Percentiles rank a stretch among this genome's conserved stretches.
phyloP scores from a whole-genome alignment of 257 asterid species.

The Agastache rugosa region DNA sequence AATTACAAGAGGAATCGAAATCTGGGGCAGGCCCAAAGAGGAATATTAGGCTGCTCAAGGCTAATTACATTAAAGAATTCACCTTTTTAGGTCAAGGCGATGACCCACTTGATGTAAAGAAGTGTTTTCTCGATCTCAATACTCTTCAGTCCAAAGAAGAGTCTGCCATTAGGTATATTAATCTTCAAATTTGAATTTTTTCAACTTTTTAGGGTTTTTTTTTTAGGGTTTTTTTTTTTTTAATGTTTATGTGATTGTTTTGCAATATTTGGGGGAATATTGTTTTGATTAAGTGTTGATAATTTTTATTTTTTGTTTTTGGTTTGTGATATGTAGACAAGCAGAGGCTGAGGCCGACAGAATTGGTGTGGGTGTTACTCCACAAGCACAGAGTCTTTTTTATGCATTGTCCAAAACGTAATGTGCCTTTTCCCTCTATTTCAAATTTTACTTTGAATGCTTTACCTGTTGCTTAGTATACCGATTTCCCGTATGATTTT shows the following conservation, averaged over 20 bases:
- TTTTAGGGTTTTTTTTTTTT: background rate
- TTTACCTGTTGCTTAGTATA: conserved; percentile 14
- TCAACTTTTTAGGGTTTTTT: background rate
- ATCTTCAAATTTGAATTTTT: background rate
- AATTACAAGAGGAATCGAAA: conserved; percentile 77
- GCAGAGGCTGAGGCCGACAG: conserved; percentile 92
- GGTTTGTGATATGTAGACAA: conserved; percentile 61
- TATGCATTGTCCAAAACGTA: conserved; percentile 98
- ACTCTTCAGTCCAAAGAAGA: conserved; percentile 85
- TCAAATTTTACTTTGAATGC: background rate
- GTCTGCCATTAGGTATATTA: conserved; percentile 75
- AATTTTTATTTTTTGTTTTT: background rate
- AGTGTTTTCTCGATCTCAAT: conserved; percentile 78
- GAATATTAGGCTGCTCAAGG: conserved; percentile 82
- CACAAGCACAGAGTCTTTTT: conserved; percentile 88
- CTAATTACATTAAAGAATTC: conserved; percentile 81
- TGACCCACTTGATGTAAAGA: conserved; percentile 83
- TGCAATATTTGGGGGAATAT: conserved; percentile 5
- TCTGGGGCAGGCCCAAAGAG: conserved; percentile 77
- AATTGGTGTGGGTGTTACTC: conserved; percentile 92
- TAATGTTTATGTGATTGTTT: background rate
- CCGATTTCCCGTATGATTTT: background rate
- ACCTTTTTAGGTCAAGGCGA: conserved; percentile 74
- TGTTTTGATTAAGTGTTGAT: conserved; percentile 4
- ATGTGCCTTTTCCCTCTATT: conserved; percentile 25